Evolutionary conservation across 768 basidiomycete genomes (phyloP).

Genomic region (Brasilioporus rufonigricans): DNA sequence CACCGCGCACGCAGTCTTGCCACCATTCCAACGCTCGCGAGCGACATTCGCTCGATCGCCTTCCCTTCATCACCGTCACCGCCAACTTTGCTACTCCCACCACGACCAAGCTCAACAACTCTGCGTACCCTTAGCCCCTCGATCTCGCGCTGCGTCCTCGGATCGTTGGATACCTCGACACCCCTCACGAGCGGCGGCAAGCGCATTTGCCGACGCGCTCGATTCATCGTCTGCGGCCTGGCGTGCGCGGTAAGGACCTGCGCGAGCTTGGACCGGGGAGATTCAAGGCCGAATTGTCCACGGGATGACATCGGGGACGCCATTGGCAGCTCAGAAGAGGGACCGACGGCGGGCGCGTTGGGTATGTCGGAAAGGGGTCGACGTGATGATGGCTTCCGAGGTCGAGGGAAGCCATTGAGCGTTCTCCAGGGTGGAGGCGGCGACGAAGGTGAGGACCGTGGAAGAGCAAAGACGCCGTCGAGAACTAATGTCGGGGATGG

Average conservation of each 20-base stretch:
- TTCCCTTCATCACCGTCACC: neutral
- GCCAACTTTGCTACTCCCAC: too few species aligned
- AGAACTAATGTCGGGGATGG: constrained; percentile 19
- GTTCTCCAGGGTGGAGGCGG: neutral
- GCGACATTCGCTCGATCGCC: neutral
- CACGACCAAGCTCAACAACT: neutral
- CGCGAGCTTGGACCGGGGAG: constrained; percentile 23
- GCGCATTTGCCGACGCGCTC: too few species aligned
- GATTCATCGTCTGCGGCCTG: too few species aligned
- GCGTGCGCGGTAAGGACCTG: constrained; percentile 9
- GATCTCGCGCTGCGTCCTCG: constrained; percentile 5
- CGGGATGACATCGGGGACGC: neutral
- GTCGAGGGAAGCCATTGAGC: neutral
- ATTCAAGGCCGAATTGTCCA: constrained; percentile 1
- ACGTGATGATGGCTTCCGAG: too few species aligned
- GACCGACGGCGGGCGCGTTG: too few species aligned
- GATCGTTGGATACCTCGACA: constrained; percentile 2
- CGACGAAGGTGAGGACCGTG: neutral
- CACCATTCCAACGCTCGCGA: constrained; percentile 15
- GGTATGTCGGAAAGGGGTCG: too few species aligned
- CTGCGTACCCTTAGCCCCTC: constrained; percentile 1
- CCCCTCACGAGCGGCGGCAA: neutral
- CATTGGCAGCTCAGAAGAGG: too few species aligned
- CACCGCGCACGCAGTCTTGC: constrained; percentile 21
- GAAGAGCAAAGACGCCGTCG: constrained; percentile 23